Conservation (phyloP, 208 protist genomes). For the Herpetomonas samuelpessoai region DNA sequence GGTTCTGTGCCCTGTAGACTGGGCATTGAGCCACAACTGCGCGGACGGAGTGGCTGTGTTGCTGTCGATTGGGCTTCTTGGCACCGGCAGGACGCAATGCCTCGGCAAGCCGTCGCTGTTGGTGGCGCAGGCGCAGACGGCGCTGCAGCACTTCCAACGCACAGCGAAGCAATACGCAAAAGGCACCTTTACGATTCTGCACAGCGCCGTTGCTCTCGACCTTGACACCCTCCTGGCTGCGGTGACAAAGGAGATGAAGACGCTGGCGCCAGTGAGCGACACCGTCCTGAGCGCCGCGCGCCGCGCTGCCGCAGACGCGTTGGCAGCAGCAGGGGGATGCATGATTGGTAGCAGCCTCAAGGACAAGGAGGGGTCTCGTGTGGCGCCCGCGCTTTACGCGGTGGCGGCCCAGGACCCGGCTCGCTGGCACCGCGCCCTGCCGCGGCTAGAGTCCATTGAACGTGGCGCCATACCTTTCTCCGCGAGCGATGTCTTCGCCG, state of each 20-base stretch:
- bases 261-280: constrained; percentile 16
- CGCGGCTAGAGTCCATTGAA: constrained; percentile 29
- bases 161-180: constrained; percentile 3
- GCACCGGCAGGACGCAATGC: constrained; percentile 20
- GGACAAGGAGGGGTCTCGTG: constrained; percentile 6
- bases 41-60: constrained; percentile 55
- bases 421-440: constrained; percentile 26
- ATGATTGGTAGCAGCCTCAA: background rate
- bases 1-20: constrained; percentile 45
- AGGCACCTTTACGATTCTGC: constrained; percentile 50
- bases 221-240: constrained; percentile 31
- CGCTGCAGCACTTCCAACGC: constrained; percentile 11
- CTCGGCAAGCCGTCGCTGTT: background rate
- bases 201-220: constrained; percentile 60
- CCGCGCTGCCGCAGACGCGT: background rate
- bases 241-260: constrained; percentile 33
- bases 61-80: constrained; percentile 40
- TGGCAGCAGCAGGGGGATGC: too few relatives aligned
- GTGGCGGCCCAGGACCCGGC: constrained; percentile 27
- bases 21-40: constrained; percentile 42
- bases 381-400: constrained; percentile 41
- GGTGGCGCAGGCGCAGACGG: background rate
- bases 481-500: constrained; percentile 30
- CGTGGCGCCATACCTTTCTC: constrained; percentile 19
- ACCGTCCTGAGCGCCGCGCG: background rate